Conservation (phyloP, 148 eudicot species). For the Vaccinium macrocarpon region DNA sequence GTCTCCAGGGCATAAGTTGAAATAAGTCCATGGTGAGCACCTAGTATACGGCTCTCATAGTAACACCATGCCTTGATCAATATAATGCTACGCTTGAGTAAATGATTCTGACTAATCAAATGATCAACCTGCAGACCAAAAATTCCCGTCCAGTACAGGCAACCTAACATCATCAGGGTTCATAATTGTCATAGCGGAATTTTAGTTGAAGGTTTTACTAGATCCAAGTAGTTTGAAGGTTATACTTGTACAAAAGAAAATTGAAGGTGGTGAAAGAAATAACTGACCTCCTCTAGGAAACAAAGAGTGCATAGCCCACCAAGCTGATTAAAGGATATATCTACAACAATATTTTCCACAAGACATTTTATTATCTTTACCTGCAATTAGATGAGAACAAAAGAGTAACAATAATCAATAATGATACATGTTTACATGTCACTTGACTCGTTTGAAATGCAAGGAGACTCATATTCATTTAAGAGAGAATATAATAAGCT, state of each 20-base stretch:
- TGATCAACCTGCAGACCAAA: constrained; percentile 62
- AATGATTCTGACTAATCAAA: constrained; percentile 76
- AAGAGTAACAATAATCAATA: background rate
- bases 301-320: constrained; percentile 87
- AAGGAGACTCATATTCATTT: background rate
- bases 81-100: constrained; percentile 92
- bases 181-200: background rate
- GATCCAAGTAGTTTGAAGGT: background rate
- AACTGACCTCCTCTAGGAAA: constrained; percentile 69
- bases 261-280: constrained; percentile 2
- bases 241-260: background rate
- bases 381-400: constrained; percentile 33
- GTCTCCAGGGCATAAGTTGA: constrained; percentile 97
- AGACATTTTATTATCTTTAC: constrained; percentile 78
- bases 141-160: background rate
- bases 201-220: background rate
- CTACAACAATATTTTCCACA: constrained; percentile 75
- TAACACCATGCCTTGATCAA: constrained; percentile 98
- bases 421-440: background rate
- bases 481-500: background rate
- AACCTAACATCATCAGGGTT: background rate
- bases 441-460: background rate
- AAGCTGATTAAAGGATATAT: constrained; percentile 77
- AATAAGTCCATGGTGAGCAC: constrained; percentile 97
- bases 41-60: constrained; percentile 92